Evolutionary conservation across 2,329 filamentous ascomycete species (phyloP).

Genomic region (Blastomyces emzantsi): DNA sequence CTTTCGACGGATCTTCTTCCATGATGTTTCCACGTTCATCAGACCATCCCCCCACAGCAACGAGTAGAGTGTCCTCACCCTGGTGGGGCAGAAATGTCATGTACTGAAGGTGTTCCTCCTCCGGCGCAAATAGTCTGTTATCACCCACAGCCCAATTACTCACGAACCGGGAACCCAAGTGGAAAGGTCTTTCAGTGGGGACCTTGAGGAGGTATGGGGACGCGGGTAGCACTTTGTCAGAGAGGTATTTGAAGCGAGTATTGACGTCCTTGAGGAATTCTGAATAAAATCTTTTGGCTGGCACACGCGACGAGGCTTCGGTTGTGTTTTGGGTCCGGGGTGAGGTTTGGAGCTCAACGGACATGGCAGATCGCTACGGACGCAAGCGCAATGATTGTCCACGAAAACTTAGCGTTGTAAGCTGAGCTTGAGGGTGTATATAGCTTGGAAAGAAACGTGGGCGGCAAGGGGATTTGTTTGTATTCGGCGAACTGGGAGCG

Average conservation of each 20-base stretch:
- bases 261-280: slow-evolving; percentile 21
- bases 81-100: slow-evolving; percentile 54
- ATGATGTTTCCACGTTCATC: slow-evolving; percentile 41
- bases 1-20: slow-evolving; percentile 31
- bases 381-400: slow-evolving; percentile 2
- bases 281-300: slow-evolving; percentile 16
- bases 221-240: slow-evolving; percentile 35
- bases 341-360: slow-evolving; percentile 13
- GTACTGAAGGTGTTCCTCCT: slow-evolving; percentile 54
- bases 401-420: not conserved
- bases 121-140: slow-evolving; percentile 45
- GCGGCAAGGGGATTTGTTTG: not conserved
- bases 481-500: not conserved
- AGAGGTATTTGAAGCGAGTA: slow-evolving; percentile 32
- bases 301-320: slow-evolving; percentile 7
- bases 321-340: slow-evolving; percentile 9
- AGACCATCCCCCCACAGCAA: slow-evolving; percentile 47
- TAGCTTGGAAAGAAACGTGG: not conserved
- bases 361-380: slow-evolving; percentile 15
- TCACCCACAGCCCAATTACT: slow-evolving; percentile 41
- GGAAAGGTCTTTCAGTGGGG: slow-evolving; percentile 40
- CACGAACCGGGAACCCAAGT: slow-evolving; percentile 33
- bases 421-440: not conserved
- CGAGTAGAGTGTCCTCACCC: slow-evolving; percentile 44
- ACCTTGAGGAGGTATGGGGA: slow-evolving; percentile 41